Evolutionary conservation across 2,329 filamentous ascomycete species (phyloP).

Genomic region (Ploettnerulaceae sp.): DNA sequence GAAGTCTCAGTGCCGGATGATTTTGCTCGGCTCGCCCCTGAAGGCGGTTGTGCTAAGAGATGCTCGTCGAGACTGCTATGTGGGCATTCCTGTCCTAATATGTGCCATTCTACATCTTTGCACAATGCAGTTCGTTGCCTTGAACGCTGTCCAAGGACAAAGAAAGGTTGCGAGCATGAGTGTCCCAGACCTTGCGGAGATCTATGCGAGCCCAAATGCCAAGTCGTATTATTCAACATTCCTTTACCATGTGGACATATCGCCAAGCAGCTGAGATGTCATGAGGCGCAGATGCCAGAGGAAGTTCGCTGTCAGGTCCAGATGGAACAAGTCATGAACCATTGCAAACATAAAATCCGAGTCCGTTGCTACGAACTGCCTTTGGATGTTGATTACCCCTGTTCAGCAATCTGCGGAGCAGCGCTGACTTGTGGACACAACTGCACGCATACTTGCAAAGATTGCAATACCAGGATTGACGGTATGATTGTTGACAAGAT

Average conservation of each 20-base stretch:
- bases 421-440: slow-evolving; percentile 52
- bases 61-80: slow-evolving; percentile 37
- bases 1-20: slow-evolving; percentile 49
- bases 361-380: slow-evolving; percentile 49
- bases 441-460: slow-evolving; percentile 46
- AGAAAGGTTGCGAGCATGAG: background rate
- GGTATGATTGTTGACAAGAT: slow-evolving; percentile 31
- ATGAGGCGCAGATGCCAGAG: slow-evolving; percentile 40
- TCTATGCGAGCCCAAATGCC: slow-evolving; percentile 38
- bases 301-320: slow-evolving; percentile 44
- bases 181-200: slow-evolving; percentile 43
- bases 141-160: slow-evolving; percentile 45
- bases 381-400: slow-evolving; percentile 38
- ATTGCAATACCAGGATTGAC: slow-evolving; percentile 41
- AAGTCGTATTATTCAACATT: slow-evolving; percentile 31
- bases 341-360: slow-evolving; percentile 49
- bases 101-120: slow-evolving; percentile 65
- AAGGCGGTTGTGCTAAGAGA: slow-evolving; percentile 46
- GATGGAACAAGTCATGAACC: slow-evolving; percentile 46
- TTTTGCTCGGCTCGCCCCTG: slow-evolving; percentile 50
- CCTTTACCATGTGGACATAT: slow-evolving; percentile 41
- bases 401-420: slow-evolving; percentile 42
- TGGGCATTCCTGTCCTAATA: slow-evolving; percentile 39
- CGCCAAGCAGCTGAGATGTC: slow-evolving; percentile 34
- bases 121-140: slow-evolving; percentile 48